These are phyloP conservation scores for Rhododendron molle DNA, from an alignment of 148 eudicot species.

Conservation along the genomic window DNA sequence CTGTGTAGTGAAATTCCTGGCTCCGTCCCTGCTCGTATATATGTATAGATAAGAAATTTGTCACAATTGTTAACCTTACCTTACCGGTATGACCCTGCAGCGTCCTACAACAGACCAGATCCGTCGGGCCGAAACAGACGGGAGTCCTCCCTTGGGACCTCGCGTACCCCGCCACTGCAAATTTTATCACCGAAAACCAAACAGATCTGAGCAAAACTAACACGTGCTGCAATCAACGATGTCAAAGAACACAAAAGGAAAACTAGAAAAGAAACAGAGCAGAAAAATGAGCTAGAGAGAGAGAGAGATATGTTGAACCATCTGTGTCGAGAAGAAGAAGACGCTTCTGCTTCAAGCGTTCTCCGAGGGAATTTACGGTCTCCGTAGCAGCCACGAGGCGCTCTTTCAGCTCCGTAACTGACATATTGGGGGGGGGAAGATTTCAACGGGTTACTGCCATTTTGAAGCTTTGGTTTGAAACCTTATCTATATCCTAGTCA, in stretches of 20 bases:
- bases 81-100: slow-evolving; percentile 95
- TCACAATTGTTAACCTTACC: slow-evolving; percentile 32
- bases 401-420: slow-evolving; percentile 76
- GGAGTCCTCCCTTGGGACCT: slow-evolving; percentile 77
- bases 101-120: slow-evolving; percentile 92
- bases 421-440: slow-evolving; percentile 18
- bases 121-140: slow-evolving; percentile 76
- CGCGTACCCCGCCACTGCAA: slow-evolving; percentile 69
- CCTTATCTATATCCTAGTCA: background rate
- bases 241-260: background rate
- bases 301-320: slow-evolving; percentile 23
- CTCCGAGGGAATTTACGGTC: slow-evolving; percentile 64
- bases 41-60: too few species aligned
- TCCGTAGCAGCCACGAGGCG: slow-evolving; percentile 69
- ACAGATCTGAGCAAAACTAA: slow-evolving; percentile 11
- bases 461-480: background rate
- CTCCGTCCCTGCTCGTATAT: too few species aligned
- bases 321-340: slow-evolving; percentile 78
- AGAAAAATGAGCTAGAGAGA: background rate
- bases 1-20: too few species aligned
- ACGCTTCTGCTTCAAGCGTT: slow-evolving; percentile 69
- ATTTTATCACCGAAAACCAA: background rate
- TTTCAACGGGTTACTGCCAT: background rate
- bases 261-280: background rate
- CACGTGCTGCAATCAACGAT: background rate